Conservation (phyloP, 768 basidiomycete genomes). For the Agaricus bisporus region DNA sequence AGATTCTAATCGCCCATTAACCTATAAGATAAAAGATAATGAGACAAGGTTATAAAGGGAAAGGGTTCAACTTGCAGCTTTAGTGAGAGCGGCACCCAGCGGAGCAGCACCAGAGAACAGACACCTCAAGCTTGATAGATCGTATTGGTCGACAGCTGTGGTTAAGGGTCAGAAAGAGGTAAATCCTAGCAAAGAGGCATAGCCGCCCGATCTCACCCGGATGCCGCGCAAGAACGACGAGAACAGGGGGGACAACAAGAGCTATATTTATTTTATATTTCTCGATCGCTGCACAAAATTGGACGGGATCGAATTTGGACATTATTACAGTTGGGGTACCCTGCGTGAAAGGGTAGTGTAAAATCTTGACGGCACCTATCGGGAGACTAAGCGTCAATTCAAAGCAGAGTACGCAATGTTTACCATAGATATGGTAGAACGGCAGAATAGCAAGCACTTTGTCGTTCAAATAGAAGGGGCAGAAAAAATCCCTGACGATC, state of each 20-base stretch:
- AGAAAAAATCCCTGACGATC: conserved; percentile 42
- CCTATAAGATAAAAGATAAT: conserved; percentile 17
- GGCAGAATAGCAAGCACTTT: conserved; percentile 61
- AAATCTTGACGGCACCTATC: conserved; percentile 53
- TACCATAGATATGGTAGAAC: conserved; percentile 42
- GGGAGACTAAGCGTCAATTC: background rate
- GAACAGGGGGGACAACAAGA: conserved; percentile 77
- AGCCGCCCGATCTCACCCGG: conserved; percentile 37
- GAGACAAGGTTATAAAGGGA: background rate
- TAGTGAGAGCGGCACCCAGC: conserved; percentile 55
- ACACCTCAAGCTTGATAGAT: conserved; percentile 51
- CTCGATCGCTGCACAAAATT: conserved; percentile 61
- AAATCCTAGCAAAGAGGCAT: too few species aligned
- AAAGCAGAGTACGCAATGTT: background rate
- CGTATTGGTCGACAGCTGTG: conserved; percentile 57
- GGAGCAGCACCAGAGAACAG: conserved; percentile 81
- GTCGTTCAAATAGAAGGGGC: conserved; percentile 35
- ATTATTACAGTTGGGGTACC: conserved; percentile 54
- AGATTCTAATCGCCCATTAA: conserved; percentile 28
- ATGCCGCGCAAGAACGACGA: conserved; percentile 68
- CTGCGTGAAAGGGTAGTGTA: conserved; percentile 47
- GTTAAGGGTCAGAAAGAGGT: background rate
- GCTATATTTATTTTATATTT: conserved; percentile 54
- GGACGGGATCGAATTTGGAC: conserved; percentile 63
- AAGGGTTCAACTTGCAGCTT: conserved; percentile 32